A percentile compares a stretch with the other conserved stretches of the same genome.
These are phyloP conservation scores for Pascua guehoae DNA, from an alignment of 1,284 basidiomycete genomes.

Conservation along the genomic window DNA sequence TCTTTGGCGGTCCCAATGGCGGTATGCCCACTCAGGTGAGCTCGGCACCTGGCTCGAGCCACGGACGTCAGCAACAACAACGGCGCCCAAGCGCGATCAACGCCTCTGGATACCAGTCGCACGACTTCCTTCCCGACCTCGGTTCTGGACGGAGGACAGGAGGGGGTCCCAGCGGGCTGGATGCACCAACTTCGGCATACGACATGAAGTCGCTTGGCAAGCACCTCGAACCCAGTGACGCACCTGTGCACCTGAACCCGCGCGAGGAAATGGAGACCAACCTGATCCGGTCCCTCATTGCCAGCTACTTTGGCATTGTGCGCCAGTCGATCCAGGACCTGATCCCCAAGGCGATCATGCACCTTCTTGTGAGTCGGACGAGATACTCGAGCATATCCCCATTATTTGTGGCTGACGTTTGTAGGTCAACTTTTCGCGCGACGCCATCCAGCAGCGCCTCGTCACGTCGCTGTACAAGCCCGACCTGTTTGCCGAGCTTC, in stretches of 20 bases:
- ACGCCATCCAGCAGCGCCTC: constrained; percentile 92
- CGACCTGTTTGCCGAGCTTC: constrained; percentile 80
- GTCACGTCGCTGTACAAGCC: constrained; percentile 92
- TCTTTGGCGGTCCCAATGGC: constrained; percentile 70
- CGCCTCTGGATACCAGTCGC: not conserved
- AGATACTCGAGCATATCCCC: not conserved
- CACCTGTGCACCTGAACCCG: constrained; percentile 58
- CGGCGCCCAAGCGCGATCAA: not conserved
- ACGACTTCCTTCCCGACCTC: constrained; percentile 46
- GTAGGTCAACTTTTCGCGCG: constrained; percentile 91
- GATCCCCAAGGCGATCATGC: constrained; percentile 95
- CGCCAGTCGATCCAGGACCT: constrained; percentile 96
- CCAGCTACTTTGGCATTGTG: constrained; percentile 93
- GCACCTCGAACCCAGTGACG: constrained; percentile 79
- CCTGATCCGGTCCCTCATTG: constrained; percentile 89
- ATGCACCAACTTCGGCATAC: constrained; percentile 79
- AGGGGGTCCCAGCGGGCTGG: constrained; percentile 56
- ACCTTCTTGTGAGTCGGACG: constrained; percentile 50
- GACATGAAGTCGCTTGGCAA: constrained; percentile 99
- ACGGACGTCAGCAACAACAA: not conserved
- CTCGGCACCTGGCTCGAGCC: constrained; percentile 2
- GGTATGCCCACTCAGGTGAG: constrained; percentile 4
- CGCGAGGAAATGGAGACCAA: constrained; percentile 95
- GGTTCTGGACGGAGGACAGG: constrained; percentile 33
- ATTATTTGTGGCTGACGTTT: not conserved